These are phyloP conservation scores for Rauvolfia tetraphylla DNA, from an alignment of 257 asterid species.

Conservation along the genomic window DNA sequence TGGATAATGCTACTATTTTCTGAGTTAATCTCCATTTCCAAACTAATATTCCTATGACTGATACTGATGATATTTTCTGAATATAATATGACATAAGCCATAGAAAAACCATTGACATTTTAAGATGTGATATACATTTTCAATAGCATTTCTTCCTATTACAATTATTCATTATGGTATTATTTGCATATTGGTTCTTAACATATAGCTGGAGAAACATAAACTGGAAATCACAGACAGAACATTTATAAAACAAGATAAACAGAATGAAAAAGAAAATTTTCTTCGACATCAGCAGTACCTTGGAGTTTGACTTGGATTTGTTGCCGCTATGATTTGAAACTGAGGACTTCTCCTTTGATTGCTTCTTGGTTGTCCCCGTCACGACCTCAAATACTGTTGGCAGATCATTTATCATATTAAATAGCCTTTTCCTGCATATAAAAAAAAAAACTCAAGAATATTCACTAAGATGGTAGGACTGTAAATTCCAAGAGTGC, in stretches of 20 bases:
- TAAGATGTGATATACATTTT: background rate
- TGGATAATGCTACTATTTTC: background rate
- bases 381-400: conserved; percentile 35
- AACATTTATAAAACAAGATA: background rate
- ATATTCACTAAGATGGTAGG: background rate
- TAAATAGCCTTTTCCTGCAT: conserved; percentile 26
- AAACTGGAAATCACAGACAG: background rate
- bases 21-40: background rate
- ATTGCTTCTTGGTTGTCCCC: conserved; percentile 30
- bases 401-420: conserved; percentile 39
- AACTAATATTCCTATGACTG: background rate
- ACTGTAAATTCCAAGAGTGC: background rate
- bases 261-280: background rate
- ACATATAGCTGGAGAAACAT: background rate
- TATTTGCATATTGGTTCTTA: background rate
- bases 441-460: background rate
- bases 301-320: conserved; percentile 58
- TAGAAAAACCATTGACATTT: background rate
- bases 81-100: background rate
- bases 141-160: background rate
- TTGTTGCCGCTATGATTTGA: conserved; percentile 56
- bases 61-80: background rate
- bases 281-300: background rate
- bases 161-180: background rate
- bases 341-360: conserved; percentile 51